phyloP scores from a whole-genome alignment of 352 stramenopile species.

The Peronospora farinosa region DNA sequence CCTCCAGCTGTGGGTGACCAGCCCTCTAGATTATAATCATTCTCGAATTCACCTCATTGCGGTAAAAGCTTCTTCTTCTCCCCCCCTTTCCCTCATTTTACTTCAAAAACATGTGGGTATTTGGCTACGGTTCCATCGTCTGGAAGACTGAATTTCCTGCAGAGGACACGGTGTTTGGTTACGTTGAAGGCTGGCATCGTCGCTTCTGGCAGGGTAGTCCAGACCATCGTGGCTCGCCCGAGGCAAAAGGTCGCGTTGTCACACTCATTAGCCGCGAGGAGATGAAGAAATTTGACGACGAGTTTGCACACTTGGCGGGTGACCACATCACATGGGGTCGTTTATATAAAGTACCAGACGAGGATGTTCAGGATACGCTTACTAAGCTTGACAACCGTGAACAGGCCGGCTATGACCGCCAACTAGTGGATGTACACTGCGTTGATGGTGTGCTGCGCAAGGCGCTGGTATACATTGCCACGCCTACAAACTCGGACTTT shows the following conservation, averaged over 20 bases:
- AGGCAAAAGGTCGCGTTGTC: conserved; percentile 73
- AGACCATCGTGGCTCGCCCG: conserved; percentile 77
- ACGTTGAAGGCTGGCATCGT: conserved; percentile 79
- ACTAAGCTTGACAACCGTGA: conserved; percentile 81
- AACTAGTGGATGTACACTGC: conserved; percentile 73
- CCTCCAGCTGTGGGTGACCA: background rate
- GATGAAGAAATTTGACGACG: conserved; percentile 70
- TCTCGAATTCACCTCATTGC: conserved; percentile 25
- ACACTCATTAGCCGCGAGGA: conserved; percentile 79
- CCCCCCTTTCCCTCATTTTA: background rate
- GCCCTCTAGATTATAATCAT: background rate
- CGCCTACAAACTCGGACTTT: conserved; percentile 79
- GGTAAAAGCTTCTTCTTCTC: background rate
- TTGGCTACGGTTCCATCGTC: conserved; percentile 78
- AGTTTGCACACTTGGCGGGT: conserved; percentile 51
- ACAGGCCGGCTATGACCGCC: conserved; percentile 74
- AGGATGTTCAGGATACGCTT: conserved; percentile 70
- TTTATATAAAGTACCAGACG: conserved; percentile 78
- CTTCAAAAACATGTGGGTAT: conserved; percentile 63
- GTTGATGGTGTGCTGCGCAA: conserved; percentile 54
- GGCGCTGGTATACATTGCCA: conserved; percentile 82
- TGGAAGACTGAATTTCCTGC: conserved; percentile 73
- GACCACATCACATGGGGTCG: conserved; percentile 79
- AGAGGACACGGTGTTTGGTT: conserved; percentile 61
- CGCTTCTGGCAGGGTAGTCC: conserved; percentile 88